Base-by-base conservation (phyloP, 2,329 filamentous ascomycete genomes). In the Fusarium temperatum region DNA sequence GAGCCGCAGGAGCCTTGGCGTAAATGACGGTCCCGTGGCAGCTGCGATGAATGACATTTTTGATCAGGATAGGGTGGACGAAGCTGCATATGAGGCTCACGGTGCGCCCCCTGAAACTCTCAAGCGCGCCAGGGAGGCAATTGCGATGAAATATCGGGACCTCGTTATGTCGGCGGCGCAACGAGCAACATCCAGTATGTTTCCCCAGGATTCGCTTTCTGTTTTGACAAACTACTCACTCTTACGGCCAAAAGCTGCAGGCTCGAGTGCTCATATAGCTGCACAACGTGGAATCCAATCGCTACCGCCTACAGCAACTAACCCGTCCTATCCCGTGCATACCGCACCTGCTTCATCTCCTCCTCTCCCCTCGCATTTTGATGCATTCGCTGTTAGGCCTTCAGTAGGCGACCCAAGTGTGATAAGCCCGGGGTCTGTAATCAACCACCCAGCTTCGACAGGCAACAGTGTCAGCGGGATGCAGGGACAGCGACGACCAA, bases 1-100 rank as follows among this genome's bases (percentile, higher is more conserved):
- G 41, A 82, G 75, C 41, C 80, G 80, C 35, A 76, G 78, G 28
- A 55, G 57, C 2, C 70, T 83, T 38, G 75, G 77, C 4, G 36
- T 80, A 26, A 48, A 50, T 8, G 79, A 81, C 17, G 68, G 70
- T 7, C 53, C 62, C 20, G 11, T 56, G n/a, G 68, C 67, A 30
- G 26, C 50, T 7, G 39, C 72, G 11, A 60, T 82, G 28, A 75
- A 69, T 36, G 56, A 62, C 3, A 51, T 80, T 9, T 82, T 81
- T 42, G 38, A 48, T 1, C 60, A 69, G 30, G 81, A 83, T 32
- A 73, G 51, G 24, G 15, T 41, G 8, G 74, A 68, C 15, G 81
- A 82, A 65, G 28, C n/a, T 20, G 14, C 26, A 9, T 63, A 73
- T 5, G 54, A 63, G 8, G 50, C 50, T 26, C 67, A 54, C 10